Evolutionary conservation across 768 basidiomycete genomes (phyloP), one percentile per base, ranked within the genome.

Genomic region (Suillus brevipes): DNA sequence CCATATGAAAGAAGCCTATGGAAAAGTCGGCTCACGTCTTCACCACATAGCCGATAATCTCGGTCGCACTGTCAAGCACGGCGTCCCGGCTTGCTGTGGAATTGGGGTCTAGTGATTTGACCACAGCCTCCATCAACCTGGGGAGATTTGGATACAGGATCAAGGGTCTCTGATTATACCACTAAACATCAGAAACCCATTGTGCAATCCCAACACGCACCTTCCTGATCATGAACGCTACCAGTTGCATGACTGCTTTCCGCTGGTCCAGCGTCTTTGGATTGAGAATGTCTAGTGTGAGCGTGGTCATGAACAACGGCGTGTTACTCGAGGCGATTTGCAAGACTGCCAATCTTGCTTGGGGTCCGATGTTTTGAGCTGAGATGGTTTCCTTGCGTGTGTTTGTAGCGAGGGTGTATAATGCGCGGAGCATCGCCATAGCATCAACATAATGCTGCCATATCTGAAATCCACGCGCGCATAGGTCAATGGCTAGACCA

Each of bases 361-460:
- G 91, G 1, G 88, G 82, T 8, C 87, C 87, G 1, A 90, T 83
- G 68, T 91, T 89, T 65, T 91, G 88, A 6, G 85, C 68, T 4
- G 82, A 84, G 37, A 90, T 88, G 0, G 82, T 79, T n/a, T 92
- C 90, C 68, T 93, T 92, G 36, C 85, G 83, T 36, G 83, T 75
- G 63, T 79, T 87, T 4, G 94, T 94, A 0, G 95, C 90, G 31
- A 97, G 82, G 20, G 79, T 82, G 74, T 96, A 97, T 13, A 99
- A 82, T 1, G 89, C 85, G 6, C 97, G 89, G 20, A 99, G 79
- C 62, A 97, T 88, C 65, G 90, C 89, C 81, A 95, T 91, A 0
- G 95, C 87, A 69, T 99, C 95, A 64, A 95, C 84, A 69, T 95
- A 95, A 68, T 94, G 88, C 72, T 97, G 95, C 95, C 96, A 99